Percentiles rank a stretch among this genome's conserved stretches.
Conservation (phyloP, 345 rosid genomes). For the Populus deltoides region DNA sequence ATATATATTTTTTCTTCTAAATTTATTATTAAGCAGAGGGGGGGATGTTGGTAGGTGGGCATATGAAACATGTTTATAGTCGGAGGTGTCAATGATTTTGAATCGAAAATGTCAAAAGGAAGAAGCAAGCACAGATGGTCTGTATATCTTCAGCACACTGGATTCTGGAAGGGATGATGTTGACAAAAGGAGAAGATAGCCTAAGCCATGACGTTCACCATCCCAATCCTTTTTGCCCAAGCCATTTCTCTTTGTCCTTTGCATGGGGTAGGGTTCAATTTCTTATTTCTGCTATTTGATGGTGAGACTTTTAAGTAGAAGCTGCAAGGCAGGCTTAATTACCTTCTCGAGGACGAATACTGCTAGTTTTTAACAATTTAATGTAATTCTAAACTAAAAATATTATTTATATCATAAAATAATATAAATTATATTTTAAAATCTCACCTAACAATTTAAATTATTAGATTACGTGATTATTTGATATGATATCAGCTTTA, state of each 20-base stretch:
- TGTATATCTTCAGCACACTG: no score
- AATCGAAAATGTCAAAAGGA: background rate
- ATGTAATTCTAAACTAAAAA: no score
- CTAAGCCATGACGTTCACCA: background rate
- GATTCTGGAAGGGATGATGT: background rate
- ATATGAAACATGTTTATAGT: background rate
- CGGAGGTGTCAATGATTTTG: background rate
- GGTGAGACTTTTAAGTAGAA: no score
- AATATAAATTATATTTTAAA: no score
- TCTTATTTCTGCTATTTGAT: no score
- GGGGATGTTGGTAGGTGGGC: background rate
- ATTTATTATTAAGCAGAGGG: background rate
- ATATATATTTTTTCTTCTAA: no score
- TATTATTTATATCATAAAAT: no score
- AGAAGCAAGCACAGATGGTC: no score
- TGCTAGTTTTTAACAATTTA: no score
- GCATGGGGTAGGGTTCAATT: background rate
- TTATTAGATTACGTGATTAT: fast-evolving
- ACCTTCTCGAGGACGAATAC: no score
- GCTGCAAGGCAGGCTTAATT: no score
- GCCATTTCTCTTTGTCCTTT: background rate
- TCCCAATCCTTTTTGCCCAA: background rate
- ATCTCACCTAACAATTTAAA: fast-evolving
- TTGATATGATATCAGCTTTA: fast-evolving
- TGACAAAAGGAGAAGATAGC: background rate